These are phyloP conservation scores for Cicer yamashitae DNA, from an alignment of 306 rosid genomes.

Conservation along the genomic window DNA sequence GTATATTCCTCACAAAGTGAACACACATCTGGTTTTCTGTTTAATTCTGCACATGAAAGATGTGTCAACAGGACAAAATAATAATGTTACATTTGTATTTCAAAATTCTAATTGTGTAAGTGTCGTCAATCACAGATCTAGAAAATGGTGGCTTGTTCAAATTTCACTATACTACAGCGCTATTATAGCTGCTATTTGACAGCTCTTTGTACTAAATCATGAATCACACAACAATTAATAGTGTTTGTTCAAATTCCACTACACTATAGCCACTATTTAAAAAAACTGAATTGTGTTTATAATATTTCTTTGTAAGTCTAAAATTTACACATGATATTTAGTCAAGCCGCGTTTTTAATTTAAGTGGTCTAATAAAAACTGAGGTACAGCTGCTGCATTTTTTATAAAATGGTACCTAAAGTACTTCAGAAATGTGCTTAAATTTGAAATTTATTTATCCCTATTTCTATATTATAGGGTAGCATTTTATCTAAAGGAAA, in stretches of 20 bases:
- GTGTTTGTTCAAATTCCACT: no score
- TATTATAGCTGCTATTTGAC: no score
- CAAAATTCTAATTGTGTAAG: background rate
- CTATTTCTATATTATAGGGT: background rate
- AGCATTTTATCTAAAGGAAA: background rate
- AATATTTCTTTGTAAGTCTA: background rate
- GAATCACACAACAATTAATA: no score
- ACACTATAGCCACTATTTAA: no score
- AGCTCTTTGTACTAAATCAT: no score
- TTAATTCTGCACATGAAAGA: conserved; percentile 52
- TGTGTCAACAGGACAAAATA: conserved; percentile 6
- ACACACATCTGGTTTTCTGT: conserved; percentile 58
- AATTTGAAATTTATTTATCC: background rate
- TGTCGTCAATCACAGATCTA: no score
- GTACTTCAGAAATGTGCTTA: background rate
- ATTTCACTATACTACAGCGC: no score
- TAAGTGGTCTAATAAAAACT: background rate
- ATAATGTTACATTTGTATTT: conserved; percentile 1
- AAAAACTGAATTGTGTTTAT: background rate
- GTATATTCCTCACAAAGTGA: conserved; percentile 77
- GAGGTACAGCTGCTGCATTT: background rate
- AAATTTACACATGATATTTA: background rate
- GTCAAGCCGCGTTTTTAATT: conserved; percentile 8
- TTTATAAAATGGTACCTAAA: background rate
- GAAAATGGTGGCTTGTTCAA: no score